A percentile compares a stretch with the other conserved stretches of the same genome.
These are phyloP conservation scores for Candida oleophila DNA, from an alignment of 805 yeast species.

Conservation along the genomic window DNA sequence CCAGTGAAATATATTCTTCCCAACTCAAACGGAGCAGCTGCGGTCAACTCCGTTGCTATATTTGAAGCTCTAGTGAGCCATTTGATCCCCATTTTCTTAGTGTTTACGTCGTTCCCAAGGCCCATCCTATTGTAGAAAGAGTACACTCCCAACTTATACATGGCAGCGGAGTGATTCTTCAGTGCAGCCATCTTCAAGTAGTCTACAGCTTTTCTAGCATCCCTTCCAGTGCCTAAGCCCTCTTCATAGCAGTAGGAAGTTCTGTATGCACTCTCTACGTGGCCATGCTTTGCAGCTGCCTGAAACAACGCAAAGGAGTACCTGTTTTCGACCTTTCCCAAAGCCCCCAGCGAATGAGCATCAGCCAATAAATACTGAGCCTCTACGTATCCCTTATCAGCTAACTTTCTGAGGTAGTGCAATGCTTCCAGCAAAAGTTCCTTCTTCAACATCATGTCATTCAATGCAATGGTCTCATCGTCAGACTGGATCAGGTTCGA, in stretches of 20 bases:
- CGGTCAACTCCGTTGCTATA: conserved; percentile 76
- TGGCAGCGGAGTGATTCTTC: conserved; percentile 93
- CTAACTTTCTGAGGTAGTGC: conserved; percentile 62
- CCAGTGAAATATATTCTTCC: conserved; percentile 84
- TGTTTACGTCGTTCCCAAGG: conserved; percentile 58
- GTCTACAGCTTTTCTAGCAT: conserved; percentile 81
- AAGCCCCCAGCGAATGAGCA: conserved; percentile 79
- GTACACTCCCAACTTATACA: conserved; percentile 88
- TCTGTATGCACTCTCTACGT: conserved; percentile 86
- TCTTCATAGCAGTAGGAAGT: conserved; percentile 90
- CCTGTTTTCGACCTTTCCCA: conserved; percentile 74
- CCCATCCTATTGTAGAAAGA: conserved; percentile 87
- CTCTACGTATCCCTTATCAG: conserved; percentile 80
- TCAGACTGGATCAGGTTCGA: conserved; percentile 2
- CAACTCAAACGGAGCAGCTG: conserved; percentile 93
- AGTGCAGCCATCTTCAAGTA: conserved; percentile 84
- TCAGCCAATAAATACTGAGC: conserved; percentile 94
- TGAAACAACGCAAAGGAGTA: conserved; percentile 79
- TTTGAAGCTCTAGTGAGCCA: conserved; percentile 90
- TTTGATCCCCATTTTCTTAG: conserved; percentile 83
- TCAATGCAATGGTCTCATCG: background rate
- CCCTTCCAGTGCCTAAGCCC: conserved; percentile 89
- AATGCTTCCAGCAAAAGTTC: conserved; percentile 77
- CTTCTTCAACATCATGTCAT: conserved; percentile 37
- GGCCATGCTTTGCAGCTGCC: conserved; percentile 91